Percentiles rank a stretch among this genome's conserved stretches.
phyloP scores from a whole-genome alignment of 306 rosid genomes.

The Clitoria ternatea region DNA sequence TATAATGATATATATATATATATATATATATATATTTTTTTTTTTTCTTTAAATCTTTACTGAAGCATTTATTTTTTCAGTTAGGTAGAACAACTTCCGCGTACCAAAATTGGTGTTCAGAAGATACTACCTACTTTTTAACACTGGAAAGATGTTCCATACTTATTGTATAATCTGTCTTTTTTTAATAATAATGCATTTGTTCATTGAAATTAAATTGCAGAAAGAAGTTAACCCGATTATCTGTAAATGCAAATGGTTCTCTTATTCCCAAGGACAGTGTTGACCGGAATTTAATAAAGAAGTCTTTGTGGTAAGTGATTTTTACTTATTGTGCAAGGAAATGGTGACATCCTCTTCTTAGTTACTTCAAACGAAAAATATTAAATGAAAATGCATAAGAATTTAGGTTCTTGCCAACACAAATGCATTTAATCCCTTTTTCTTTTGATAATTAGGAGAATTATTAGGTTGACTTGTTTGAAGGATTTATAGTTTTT shows the following conservation, averaged over 20 bases:
- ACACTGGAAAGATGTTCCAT: conserved; percentile 1
- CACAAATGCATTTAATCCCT: not conserved
- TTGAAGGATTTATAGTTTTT: not conserved
- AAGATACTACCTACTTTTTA: conserved; percentile 5
- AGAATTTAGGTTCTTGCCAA: not conserved
- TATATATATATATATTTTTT: no score
- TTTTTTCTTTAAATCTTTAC: not conserved
- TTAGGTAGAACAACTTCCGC: not conserved
- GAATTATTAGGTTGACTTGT: not conserved
- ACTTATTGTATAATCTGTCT: not conserved
- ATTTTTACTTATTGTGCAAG: not conserved
- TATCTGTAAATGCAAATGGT: conserved; percentile 86
- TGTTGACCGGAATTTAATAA: conserved; percentile 60
- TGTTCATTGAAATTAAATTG: conserved; percentile 24
- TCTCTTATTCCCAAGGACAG: conserved; percentile 64
- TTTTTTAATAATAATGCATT: conserved; percentile 3
- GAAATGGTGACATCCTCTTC: not conserved
- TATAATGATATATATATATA: no score
- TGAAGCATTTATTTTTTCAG: not conserved
- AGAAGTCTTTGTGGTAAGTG: conserved; percentile 76
- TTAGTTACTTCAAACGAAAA: not conserved
- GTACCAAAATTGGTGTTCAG: conserved; percentile 2
- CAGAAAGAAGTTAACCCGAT: conserved; percentile 81
- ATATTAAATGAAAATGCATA: not conserved
- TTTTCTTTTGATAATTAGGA: not conserved